Base-by-base conservation (phyloP, 2,329 filamentous ascomycete genomes). In the Colletotrichum chlorophyti region DNA sequence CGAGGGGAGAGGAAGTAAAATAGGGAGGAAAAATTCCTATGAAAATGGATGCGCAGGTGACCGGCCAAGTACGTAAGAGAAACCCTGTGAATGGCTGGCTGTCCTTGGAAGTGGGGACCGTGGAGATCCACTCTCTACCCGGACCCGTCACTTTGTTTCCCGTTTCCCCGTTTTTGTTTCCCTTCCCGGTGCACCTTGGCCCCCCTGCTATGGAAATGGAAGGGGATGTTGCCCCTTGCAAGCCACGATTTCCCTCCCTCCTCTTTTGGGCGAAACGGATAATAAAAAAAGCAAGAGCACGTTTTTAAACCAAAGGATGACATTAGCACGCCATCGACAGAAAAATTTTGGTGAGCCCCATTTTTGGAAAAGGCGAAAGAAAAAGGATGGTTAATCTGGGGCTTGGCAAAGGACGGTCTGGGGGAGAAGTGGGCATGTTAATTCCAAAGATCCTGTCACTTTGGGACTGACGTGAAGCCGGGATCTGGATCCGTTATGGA, bases 101-200 rank as follows among this genome's bases (percentile, higher is more conserved):
- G 43, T 24, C 57, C 57, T 45, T 59, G 51, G 57, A 55, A 59
- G 57, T 35, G 51, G 57, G n/a, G 34, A 24, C 38, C n/a, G n/a
- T n/a, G n/a, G n/a, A n/a, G n/a, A n/a, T n/a, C n/a, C n/a, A n/a
- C n/a, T n/a, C n/a, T n/a, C n/a, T n/a, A n/a, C n/a, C n/a, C n/a
- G n/a, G 32, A 12, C 31, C 49, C 47, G 26, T 43, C 17, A 37
- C 42, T 40, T 27, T 49, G 51, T 45, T 50, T 55, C 51, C 55
- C 51, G 55, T 29, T 21, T 32, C 27, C 38, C 43, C 43, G 51
- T 43, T 42, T 58, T 21, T 35, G 10, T 15, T 31, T 43, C 10
- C 14, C n/a, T 35, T 47, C 12, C 8, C 27, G n/a, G n/a, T n/a
- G n/a, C n/a, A n/a, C n/a, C n/a, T n/a, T n/a, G n/a, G n/a, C n/a